A percentile compares a stretch with the other conserved stretches of the same genome.
Evolutionary conservation across 148 eudicot species (phyloP).

Genomic region (Diospyros kaki): DNA sequence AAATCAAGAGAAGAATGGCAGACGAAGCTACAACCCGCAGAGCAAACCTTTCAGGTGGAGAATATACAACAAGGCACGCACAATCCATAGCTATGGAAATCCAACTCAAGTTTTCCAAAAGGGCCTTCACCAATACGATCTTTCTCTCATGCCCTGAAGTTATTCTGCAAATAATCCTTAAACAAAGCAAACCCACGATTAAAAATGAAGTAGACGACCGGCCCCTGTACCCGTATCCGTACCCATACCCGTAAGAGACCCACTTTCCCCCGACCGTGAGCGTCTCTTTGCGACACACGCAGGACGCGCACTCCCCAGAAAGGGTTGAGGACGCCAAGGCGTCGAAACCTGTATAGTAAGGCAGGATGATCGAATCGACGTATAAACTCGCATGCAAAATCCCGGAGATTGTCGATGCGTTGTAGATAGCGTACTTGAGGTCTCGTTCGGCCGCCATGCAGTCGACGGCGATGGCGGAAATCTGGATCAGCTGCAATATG

Average conservation of each 20-base stretch:
- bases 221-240: slow-evolving; percentile 16
- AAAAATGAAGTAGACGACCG: slow-evolving; percentile 45
- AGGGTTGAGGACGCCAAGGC: slow-evolving; percentile 35
- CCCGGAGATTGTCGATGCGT: slow-evolving; percentile 49
- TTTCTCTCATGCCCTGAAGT: slow-evolving; percentile 19
- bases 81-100: slow-evolving; percentile 34
- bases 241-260: slow-evolving; percentile 12
- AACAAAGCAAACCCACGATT: slow-evolving; percentile 30
- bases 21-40: slow-evolving; percentile 25
- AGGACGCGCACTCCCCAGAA: slow-evolving; percentile 51
- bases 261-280: slow-evolving; percentile 41
- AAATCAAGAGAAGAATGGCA: slow-evolving; percentile 35
- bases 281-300: slow-evolving; percentile 37
- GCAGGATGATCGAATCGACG: slow-evolving; percentile 46
- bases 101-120: slow-evolving; percentile 37
- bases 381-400: slow-evolving; percentile 40
- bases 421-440: slow-evolving; percentile 41
- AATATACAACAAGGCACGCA: slow-evolving; percentile 24
- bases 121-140: slow-evolving; percentile 17
- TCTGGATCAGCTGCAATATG: slow-evolving; percentile 38
- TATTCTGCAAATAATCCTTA: slow-evolving; percentile 35
- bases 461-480: slow-evolving; percentile 42
- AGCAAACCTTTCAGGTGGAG: slow-evolving; percentile 24
- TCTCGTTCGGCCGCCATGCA: slow-evolving; percentile 22
- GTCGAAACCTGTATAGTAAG: slow-evolving; percentile 55